Evolutionary conservation across 495 filamentous ascomycete species (phyloP).

Genomic region (Neurospora tetraspora): DNA sequence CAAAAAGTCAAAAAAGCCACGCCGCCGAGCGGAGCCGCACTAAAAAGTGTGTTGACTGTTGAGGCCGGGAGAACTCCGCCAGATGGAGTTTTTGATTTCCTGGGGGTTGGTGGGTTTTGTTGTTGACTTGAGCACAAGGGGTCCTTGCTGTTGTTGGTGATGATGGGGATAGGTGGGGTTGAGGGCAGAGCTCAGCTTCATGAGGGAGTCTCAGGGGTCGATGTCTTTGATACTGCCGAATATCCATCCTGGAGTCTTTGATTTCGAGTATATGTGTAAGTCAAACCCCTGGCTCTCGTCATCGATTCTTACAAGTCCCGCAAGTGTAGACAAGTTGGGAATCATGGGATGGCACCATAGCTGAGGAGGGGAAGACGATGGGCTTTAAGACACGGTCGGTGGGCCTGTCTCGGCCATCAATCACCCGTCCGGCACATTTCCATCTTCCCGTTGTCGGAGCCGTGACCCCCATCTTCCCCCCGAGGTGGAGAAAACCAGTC

Average conservation of each 20-base stretch:
- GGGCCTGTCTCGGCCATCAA: not conserved
- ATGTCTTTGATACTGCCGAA: not conserved
- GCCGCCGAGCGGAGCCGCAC: not conserved
- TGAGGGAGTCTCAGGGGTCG: not conserved
- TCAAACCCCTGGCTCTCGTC: too few species aligned
- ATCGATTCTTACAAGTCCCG: not conserved
- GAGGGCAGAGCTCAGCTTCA: not conserved
- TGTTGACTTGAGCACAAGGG: not conserved
- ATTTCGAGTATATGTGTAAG: not conserved
- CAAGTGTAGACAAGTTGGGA: not conserved
- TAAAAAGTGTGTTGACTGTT: not conserved
- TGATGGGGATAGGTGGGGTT: not conserved
- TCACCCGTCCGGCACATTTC: not conserved
- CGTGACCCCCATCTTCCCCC: not conserved
- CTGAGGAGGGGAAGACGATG: not conserved
- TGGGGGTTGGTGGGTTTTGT: not conserved
- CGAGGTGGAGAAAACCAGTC: not conserved
- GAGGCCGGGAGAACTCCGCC: not conserved
- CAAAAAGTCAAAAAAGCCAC: not conserved
- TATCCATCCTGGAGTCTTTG: not conserved
- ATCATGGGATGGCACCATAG: not conserved
- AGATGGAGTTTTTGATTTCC: not conserved
- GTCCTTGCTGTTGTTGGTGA: not conserved
- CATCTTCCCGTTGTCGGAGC: conserved; percentile 4
- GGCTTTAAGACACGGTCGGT: not conserved